phyloP scores from a whole-genome alignment of 169 alveolate genomes.

The Pseudocohnilembus persalinus region DNA sequence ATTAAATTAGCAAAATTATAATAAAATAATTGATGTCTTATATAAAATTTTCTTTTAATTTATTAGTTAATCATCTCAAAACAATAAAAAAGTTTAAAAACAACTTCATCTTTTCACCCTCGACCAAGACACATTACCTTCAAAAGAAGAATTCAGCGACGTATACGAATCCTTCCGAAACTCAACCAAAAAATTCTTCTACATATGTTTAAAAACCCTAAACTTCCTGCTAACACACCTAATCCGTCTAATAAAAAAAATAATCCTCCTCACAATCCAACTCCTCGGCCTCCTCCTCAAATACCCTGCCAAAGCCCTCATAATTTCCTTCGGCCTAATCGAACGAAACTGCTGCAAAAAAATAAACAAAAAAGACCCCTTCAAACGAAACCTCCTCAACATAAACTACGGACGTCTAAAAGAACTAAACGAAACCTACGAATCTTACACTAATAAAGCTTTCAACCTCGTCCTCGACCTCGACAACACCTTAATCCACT shows the following conservation, averaged over 20 bases:
- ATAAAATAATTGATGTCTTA: too few species aligned
- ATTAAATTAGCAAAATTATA: too few species aligned
- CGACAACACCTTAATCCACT: not conserved
- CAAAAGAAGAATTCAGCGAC: not conserved
- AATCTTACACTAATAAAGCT: not conserved
- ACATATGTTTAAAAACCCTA: not conserved
- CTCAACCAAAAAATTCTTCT: not conserved
- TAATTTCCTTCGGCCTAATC: too few species aligned
- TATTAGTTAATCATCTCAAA: too few species aligned
- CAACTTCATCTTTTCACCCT: too few species aligned
- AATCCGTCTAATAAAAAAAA: not conserved
- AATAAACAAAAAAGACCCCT: not conserved
- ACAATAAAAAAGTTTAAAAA: too few species aligned
- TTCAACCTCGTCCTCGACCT: not conserved
- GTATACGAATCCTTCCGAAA: not conserved
- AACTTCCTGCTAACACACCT: not conserved
- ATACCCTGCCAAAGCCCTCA: too few species aligned
- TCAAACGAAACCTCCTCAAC: not conserved
- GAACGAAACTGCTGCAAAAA: not conserved
- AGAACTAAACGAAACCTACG: not conserved
- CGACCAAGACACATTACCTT: too few species aligned
- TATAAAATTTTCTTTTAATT: too few species aligned
- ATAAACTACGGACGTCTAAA: not conserved
- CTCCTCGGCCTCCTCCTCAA: not conserved
- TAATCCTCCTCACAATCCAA: too few species aligned